phyloP scores from a whole-genome alignment of 2,329 filamentous ascomycete genomes.

The Trichoderma koningii region DNA sequence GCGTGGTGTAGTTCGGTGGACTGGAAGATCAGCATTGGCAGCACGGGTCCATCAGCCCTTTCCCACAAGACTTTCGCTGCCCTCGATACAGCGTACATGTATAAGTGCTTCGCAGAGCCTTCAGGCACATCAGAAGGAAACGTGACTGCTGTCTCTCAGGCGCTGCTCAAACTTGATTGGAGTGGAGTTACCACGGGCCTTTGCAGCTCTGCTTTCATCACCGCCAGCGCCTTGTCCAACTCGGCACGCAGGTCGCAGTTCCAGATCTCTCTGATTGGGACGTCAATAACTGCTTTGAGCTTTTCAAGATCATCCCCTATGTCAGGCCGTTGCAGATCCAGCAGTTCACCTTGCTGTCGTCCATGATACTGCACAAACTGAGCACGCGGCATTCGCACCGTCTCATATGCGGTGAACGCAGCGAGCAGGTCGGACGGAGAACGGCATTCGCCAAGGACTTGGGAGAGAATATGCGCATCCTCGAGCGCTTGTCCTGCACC shows the following conservation, averaged over 20 bases:
- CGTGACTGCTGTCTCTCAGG: background rate
- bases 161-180: background rate
- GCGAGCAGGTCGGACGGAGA: conserved; percentile 8
- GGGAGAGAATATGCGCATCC: conserved; percentile 36
- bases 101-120: background rate
- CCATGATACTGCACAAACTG: conserved; percentile 28
- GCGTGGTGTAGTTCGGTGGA: no score
- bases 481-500: conserved; percentile 47
- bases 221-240: conserved; percentile 8
- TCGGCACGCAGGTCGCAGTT: conserved; percentile 12
- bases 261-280: conserved; percentile 21
- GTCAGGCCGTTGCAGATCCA: conserved; percentile 24
- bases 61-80: no score
- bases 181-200: background rate
- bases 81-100: no score
- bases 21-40: no score
- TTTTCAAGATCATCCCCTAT: conserved; percentile 26
- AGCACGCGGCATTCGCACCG: conserved; percentile 27
- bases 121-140: no score
- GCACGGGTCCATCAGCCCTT: no score
- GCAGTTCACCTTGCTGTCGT: conserved; percentile 26
- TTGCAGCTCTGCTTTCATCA: background rate
- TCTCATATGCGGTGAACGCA: conserved; percentile 29
- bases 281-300: conserved; percentile 18
- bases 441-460: conserved; percentile 26